A percentile compares a stretch with the other conserved stretches of the same genome.
Evolutionary conservation across 306 rosid species (phyloP).

Genomic region (Quercus berberidifolia): DNA sequence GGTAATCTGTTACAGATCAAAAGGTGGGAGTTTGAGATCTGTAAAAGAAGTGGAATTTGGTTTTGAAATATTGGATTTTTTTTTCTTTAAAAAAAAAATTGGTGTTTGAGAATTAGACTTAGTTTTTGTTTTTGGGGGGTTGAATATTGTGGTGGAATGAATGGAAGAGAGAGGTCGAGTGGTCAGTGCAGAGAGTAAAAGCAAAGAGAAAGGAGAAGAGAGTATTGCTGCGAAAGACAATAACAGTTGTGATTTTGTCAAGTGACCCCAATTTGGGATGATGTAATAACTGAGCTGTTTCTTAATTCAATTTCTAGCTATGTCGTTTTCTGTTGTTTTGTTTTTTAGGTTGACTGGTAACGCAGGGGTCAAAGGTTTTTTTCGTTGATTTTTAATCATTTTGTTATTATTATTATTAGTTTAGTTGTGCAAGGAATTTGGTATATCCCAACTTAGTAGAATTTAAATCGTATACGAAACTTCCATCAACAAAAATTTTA

Average conservation of each 20-base stretch:
- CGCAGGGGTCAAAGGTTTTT: no score
- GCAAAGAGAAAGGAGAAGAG: neutral
- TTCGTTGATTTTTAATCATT: no score
- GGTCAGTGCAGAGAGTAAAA: neutral
- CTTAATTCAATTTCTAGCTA: neutral
- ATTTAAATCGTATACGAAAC: no score
- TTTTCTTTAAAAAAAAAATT: neutral
- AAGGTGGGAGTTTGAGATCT: slow-evolving; percentile 23
- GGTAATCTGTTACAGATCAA: slow-evolving; percentile 13
- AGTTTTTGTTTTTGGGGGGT: neutral
- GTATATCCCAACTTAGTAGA: no score
- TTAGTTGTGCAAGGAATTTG: no score
- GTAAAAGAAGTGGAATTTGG: neutral
- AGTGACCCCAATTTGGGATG: neutral
- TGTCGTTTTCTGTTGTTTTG: neutral
- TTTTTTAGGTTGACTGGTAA: no score
- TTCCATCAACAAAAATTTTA: no score
- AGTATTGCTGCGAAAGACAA: neutral
- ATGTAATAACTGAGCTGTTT: neutral
- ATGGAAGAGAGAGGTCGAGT: slow-evolving; percentile 3
- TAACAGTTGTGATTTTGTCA: neutral
- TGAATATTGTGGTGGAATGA: slow-evolving; percentile 13
- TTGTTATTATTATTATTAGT: no score
- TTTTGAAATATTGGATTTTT: slow-evolving; percentile 7
- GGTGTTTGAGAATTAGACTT: slow-evolving; percentile 9